phyloP scores from a whole-genome alignment of 495 filamentous ascomycete species.

The Cudoniella acicularis region DNA sequence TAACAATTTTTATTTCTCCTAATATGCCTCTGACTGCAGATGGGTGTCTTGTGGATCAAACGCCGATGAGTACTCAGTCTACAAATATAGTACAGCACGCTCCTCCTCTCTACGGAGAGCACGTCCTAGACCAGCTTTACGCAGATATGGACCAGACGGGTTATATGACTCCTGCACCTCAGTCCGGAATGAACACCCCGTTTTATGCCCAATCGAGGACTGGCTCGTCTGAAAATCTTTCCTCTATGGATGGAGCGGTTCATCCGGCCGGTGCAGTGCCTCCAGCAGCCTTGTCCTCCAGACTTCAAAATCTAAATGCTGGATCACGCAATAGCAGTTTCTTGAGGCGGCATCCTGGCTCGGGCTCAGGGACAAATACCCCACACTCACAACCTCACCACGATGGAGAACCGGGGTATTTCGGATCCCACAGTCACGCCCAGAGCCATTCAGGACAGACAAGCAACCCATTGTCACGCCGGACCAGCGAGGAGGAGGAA shows the following conservation, averaged over 20 bases:
- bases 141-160: conserved; percentile 73
- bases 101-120: conserved; percentile 84
- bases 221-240: conserved; percentile 75
- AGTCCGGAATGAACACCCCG: conserved; percentile 72
- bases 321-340: conserved; percentile 29
- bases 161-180: conserved; percentile 69
- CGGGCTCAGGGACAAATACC: conserved; percentile 22
- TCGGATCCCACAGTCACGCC: conserved; percentile 34
- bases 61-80: conserved; percentile 37
- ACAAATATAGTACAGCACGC: conserved; percentile 50
- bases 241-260: conserved; percentile 28
- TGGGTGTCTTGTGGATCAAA: conserved; percentile 61
- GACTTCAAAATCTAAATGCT: conserved; percentile 56
- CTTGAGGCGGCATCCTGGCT: conserved; percentile 17
- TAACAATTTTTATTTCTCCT: conserved; percentile 91
- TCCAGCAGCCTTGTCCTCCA: conserved; percentile 58
- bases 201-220: conserved; percentile 69
- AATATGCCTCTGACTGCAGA: conserved; percentile 79
- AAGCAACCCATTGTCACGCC: conserved; percentile 33
- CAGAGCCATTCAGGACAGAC: conserved; percentile 27
- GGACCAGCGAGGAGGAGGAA: conserved; percentile 59
- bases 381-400: conserved; percentile 20
- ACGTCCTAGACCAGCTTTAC: conserved; percentile 84
- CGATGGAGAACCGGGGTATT: conserved; percentile 29
- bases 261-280: conserved; percentile 47